These are phyloP conservation scores for Macrophomina phaseolina DNA, from an alignment of 2,329 filamentous ascomycete species.

Conservation along the genomic window DNA sequence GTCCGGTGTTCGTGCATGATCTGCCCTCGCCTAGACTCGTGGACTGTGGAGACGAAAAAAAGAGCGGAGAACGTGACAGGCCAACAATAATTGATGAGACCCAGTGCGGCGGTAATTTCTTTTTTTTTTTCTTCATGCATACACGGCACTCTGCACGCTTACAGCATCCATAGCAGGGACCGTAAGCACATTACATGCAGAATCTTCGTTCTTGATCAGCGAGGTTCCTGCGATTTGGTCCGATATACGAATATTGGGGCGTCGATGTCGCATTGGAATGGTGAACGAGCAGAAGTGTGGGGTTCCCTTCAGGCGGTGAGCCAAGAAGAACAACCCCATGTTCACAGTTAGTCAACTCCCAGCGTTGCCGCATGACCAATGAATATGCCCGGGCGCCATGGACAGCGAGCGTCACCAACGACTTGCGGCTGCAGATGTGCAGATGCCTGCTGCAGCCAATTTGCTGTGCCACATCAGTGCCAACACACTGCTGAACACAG, in stretches of 20 bases:
- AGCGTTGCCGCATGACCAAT: neutral
- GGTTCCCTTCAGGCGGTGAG: neutral
- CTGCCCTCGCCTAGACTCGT: conserved; percentile 1
- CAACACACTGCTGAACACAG: neutral
- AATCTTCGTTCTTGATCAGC: neutral
- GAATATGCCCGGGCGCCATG: neutral
- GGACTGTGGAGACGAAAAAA: neutral
- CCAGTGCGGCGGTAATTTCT: neutral
- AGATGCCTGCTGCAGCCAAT: neutral
- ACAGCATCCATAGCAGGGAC: neutral
- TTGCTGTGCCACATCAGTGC: conserved; percentile 12
- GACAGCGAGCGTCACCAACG: neutral
- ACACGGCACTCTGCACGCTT: neutral
- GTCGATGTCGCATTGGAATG: neutral
- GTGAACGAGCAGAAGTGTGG: neutral
- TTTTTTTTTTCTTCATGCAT: neutral
- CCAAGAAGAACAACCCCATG: neutral
- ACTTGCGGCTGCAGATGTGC: neutral
- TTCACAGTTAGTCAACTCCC: neutral
- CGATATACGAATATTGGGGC: neutral
- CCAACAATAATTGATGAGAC: neutral
- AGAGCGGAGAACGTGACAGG: neutral
- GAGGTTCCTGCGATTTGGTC: neutral
- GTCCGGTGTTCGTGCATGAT: neutral
- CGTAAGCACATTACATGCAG: neutral